Evolutionary conservation across 2,329 filamentous ascomycete species (phyloP).

Genomic region (Aspergillus ustus): DNA sequence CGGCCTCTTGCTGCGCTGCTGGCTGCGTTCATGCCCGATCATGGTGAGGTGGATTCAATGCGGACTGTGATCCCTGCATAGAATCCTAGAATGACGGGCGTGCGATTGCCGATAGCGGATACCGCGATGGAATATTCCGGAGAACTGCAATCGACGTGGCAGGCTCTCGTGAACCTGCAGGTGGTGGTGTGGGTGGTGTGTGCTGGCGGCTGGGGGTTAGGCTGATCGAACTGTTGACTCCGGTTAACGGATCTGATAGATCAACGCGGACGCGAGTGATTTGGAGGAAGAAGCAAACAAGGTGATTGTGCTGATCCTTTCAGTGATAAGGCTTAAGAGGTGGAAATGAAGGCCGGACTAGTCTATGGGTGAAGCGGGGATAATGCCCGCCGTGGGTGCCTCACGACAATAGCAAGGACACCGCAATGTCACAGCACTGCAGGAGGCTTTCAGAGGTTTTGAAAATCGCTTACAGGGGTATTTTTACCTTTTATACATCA

Average conservation of each 20-base stretch:
- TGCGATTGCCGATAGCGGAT: not conserved
- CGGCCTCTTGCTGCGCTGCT: not conserved
- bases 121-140: not conserved
- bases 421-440: not conserved
- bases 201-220: not conserved
- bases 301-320: not conserved
- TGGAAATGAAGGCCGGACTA: not conserved
- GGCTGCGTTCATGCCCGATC: not conserved
- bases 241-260: not conserved
- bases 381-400: not conserved
- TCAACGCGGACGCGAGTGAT: not conserved
- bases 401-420: not conserved
- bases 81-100: not conserved
- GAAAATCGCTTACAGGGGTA: not conserved
- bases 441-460: not conserved
- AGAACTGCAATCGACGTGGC: constrained; percentile 3
- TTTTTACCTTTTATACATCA: not conserved
- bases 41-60: not conserved
- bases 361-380: not conserved
- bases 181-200: not conserved
- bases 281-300: not conserved
- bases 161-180: not conserved
- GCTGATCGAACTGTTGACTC: not conserved
- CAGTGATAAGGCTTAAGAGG: not conserved
- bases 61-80: not conserved